phyloP scores from a whole-genome alignment of 106 monocot genomes.

The Dioscorea zingiberensis region DNA sequence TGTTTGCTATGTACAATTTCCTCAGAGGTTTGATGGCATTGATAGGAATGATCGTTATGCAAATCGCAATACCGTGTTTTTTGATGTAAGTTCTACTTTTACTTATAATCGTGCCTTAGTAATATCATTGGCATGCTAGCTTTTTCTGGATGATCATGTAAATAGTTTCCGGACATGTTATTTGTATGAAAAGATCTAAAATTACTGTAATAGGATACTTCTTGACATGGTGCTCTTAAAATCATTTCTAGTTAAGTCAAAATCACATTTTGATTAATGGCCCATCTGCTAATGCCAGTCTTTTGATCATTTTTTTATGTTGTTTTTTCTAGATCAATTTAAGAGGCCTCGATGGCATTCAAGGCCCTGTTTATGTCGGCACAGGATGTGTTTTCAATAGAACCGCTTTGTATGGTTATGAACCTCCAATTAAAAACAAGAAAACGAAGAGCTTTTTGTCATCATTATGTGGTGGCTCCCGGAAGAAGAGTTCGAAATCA shows the following conservation, averaged over 20 bases:
- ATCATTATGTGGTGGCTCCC: conserved; percentile 30
- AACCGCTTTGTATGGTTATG: conserved; percentile 50
- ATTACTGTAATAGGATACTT: too few species aligned
- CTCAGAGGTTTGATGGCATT: conserved; percentile 49
- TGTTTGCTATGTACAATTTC: conserved; percentile 47
- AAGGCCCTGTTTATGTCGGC: conserved; percentile 48
- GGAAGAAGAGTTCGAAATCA: conserved; percentile 30
- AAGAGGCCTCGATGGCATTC: conserved; percentile 44
- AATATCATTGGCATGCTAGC: too few species aligned
- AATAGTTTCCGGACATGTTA: too few species aligned
- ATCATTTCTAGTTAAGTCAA: too few species aligned
- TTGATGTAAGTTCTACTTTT: conserved; percentile 26
- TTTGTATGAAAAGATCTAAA: too few species aligned
- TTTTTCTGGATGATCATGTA: too few species aligned
- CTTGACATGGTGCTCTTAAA: too few species aligned
- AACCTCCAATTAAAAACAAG: conserved; percentile 36
- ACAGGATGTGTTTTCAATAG: conserved; percentile 46
- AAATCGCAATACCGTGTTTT: conserved; percentile 37
- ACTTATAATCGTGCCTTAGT: not conserved
- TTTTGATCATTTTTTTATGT: not conserved
- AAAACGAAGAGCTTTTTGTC: conserved; percentile 16
- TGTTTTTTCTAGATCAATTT: conserved; percentile 27
- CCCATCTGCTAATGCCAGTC: too few species aligned
- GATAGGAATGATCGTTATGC: conserved; percentile 43
- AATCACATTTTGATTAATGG: too few species aligned